Conservation (phyloP, 2,329 filamentous ascomycete genomes). For the Aspergillus sp. region DNA sequence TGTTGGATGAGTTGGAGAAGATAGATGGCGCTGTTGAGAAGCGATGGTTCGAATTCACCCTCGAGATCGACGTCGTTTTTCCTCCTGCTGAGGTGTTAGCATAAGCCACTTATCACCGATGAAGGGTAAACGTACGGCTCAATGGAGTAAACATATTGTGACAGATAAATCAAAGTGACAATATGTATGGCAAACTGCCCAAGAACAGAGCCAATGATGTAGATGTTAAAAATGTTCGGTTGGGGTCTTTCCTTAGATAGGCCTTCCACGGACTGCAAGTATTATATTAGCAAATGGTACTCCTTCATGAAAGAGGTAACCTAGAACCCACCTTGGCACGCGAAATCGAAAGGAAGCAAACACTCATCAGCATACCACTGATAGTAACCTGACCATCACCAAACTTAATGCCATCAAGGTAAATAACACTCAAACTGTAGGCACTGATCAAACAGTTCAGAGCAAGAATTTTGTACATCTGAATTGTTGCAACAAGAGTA, state of each 20-base stretch:
- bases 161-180: slow-evolving; percentile 85
- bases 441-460: slow-evolving; percentile 96
- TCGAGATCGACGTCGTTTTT: slow-evolving; percentile 72
- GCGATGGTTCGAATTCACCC: slow-evolving; percentile 83
- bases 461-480: slow-evolving; percentile 99
- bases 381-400: slow-evolving; percentile 97
- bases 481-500: slow-evolving; percentile 94
- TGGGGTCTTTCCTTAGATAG: slow-evolving; percentile 95
- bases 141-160: slow-evolving; percentile 74
- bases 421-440: slow-evolving; percentile 92
- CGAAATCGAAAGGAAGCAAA: slow-evolving; percentile 98
- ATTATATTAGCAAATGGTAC: slow-evolving; percentile 7
- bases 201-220: slow-evolving; percentile 95
- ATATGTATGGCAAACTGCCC: slow-evolving; percentile 97
- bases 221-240: slow-evolving; percentile 97
- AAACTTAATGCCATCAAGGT: slow-evolving; percentile 98
- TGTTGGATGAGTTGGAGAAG: slow-evolving; percentile 97
- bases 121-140: slow-evolving; percentile 60
- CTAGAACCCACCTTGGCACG: slow-evolving; percentile 60
- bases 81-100: slow-evolving; percentile 35
- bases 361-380: slow-evolving; percentile 98
- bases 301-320: neutral
- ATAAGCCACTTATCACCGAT: slow-evolving; percentile 16
- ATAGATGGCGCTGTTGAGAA: slow-evolving; percentile 95
- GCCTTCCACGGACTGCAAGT: slow-evolving; percentile 67